Base-by-base conservation (phyloP, 306 rosid genomes). In the Lagenaria siceraria region DNA sequence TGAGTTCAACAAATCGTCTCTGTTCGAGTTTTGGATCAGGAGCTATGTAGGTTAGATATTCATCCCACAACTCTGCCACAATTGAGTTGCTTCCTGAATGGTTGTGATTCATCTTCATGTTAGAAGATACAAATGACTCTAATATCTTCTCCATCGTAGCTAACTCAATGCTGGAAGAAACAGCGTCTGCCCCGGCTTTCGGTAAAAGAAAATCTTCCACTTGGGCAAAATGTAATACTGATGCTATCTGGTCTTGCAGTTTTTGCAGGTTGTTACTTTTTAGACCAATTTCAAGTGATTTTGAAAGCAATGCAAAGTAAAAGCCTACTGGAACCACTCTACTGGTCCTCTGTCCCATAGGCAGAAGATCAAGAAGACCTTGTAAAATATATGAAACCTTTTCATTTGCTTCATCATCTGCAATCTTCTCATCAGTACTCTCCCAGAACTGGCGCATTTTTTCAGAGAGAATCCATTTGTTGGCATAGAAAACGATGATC, bases 21-120 rank as follows among this genome's bases (percentile, higher is more conserved):
- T 89, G 82, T 48, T 78, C 83, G 81, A 91, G 80, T 10, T 81
- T 80, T 18, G 81, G 84, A 80, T 88, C 96, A 74, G 81, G 77
- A 77, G 88, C 92, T 38, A 86, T 81, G 66, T 82, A 83, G 71
- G 80, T 83, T 6, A 93, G 81, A 85, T 87, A 91, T 48, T 85
- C 85, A 87, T 93, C 98, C 97, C 98, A 91, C 42, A 91, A 52
- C 52, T 89, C 92, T 35, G 96, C 90, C 53, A 93, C 87, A 36
- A 81, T 40, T 62, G 35, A 80, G 80, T 77, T 84, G 33, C 86
- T 85, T 76, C 88, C 81, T 40, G 85, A 83, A 56, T 76, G 78
- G 54, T 61, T 64, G 64, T 81, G 87, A 33, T 85, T 86, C 12
- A 53, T 46, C 46, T 81, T 82, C 80, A 82, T 75, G 83, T 83